These are phyloP conservation scores for Diversispora eburnea DNA, from an alignment of 192 early-diverging fungal species.

Conservation along the genomic window DNA sequence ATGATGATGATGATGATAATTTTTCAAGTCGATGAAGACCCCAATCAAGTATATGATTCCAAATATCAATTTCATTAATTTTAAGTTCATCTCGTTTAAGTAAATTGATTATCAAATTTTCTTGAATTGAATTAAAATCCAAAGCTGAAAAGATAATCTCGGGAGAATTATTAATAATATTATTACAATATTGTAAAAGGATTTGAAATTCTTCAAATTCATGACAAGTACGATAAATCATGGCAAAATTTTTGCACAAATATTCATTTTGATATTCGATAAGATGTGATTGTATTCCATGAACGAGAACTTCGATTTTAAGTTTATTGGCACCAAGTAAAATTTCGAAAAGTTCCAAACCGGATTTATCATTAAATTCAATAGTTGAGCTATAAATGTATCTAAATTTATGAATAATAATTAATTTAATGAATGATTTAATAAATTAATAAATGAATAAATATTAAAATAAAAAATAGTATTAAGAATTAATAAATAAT, in stretches of 20 bases:
- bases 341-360: neutral
- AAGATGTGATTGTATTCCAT: slow-evolving; percentile 11
- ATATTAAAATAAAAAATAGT: too few species aligned
- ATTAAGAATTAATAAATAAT: too few species aligned
- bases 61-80: slow-evolving; percentile 25
- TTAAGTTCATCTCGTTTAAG: slow-evolving; percentile 13
- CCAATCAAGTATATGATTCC: slow-evolving; percentile 24
- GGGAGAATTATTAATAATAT: neutral
- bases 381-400: too few species aligned
- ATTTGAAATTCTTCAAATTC: slow-evolving; percentile 9
- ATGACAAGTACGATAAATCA: neutral
- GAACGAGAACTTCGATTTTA: neutral
- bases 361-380: neutral
- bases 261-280: slow-evolving; percentile 8
- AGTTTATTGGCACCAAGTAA: neutral
- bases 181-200: neutral
- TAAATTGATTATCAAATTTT: slow-evolving; percentile 12
- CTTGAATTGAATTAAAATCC: slow-evolving; percentile 22
- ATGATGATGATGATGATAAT: neutral
- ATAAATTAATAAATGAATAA: too few species aligned
- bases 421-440: too few species aligned
- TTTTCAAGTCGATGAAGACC: neutral
- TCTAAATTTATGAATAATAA: too few species aligned
- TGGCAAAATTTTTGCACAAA: slow-evolving; percentile 11
- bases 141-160: neutral